phyloP scores from a whole-genome alignment of 176 grass and related monocot species.

The Cenchrus fungigraminus region DNA sequence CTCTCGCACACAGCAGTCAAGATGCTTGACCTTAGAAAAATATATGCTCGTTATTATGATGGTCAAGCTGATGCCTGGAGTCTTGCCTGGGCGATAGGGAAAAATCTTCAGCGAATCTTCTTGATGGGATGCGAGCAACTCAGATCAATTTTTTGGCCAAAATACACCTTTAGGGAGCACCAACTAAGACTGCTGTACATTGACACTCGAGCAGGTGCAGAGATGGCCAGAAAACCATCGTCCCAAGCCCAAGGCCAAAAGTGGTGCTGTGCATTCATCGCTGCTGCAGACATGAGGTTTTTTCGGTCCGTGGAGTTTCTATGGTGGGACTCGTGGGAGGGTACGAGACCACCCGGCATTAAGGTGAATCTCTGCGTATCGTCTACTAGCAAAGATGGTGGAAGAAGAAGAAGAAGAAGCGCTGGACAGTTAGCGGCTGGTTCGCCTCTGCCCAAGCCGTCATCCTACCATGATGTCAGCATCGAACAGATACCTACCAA shows the following conservation, averaged over 20 bases:
- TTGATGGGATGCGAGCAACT: not conserved
- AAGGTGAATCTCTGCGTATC: not conserved
- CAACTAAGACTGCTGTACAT: not conserved
- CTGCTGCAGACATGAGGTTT: not conserved
- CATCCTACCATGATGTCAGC: not conserved
- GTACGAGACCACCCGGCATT: no score
- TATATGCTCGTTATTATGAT: no score
- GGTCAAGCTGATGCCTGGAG: no score
- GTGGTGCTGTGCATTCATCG: not conserved
- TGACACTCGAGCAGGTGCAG: not conserved
- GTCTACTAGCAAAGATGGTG: not conserved
- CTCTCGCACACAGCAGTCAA: not conserved
- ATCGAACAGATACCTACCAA: not conserved
- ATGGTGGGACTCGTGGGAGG: no score
- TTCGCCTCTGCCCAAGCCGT: not conserved
- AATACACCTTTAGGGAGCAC: fast-evolving
- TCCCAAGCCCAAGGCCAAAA: not conserved
- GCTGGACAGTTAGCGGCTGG: no score
- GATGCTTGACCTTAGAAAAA: not conserved
- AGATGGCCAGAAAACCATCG: not conserved
- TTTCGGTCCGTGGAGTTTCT: not conserved
- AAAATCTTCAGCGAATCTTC: not conserved
- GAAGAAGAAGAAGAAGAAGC: not conserved
- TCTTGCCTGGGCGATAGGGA: no score
- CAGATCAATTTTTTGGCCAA: not conserved